Percentiles rank a stretch among this genome's conserved stretches.
Conservation (phyloP, 2,329 filamentous ascomycete genomes). For the Gnomoniopsis smithogilvyi region DNA sequence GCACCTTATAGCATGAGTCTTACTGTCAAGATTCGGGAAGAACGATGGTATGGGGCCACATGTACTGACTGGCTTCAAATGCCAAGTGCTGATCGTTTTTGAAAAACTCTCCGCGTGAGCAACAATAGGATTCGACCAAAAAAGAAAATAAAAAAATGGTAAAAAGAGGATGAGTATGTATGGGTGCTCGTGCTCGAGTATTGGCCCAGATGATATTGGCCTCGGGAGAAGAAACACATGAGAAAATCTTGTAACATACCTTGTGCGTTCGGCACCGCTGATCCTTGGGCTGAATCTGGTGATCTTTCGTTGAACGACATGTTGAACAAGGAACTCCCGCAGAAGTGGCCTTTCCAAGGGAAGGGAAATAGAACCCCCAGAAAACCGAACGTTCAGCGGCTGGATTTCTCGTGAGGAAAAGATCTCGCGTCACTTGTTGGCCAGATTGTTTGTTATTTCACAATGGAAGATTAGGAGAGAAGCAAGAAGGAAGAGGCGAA, state of each 20-base stretch:
- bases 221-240: not conserved
- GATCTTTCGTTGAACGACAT: constrained; percentile 8
- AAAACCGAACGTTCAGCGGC: not conserved
- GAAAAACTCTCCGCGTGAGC: constrained; percentile 4
- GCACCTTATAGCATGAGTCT: not conserved
- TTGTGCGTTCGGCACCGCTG: not conserved
- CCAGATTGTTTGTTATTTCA: not conserved
- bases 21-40: not conserved
- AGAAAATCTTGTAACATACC: constrained; percentile 6
- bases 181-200: not conserved
- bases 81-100: not conserved
- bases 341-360: not conserved
- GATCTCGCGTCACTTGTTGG: not conserved
- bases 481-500: not conserved
- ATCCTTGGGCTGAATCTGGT: constrained; percentile 6
- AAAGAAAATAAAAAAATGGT: not conserved
- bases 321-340: not conserved
- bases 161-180: not conserved
- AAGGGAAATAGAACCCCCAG: no score
- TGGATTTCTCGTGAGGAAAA: not conserved
- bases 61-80: not conserved
- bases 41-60: not conserved
- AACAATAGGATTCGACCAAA: constrained; percentile 4
- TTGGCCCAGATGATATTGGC: not conserved
- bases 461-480: not conserved